A percentile compares a stretch with the other conserved stretches of the same genome.
These are phyloP conservation scores for Globisporangium ultimum DNA, from an alignment of 352 stramenopile species.

Conservation along the genomic window DNA sequence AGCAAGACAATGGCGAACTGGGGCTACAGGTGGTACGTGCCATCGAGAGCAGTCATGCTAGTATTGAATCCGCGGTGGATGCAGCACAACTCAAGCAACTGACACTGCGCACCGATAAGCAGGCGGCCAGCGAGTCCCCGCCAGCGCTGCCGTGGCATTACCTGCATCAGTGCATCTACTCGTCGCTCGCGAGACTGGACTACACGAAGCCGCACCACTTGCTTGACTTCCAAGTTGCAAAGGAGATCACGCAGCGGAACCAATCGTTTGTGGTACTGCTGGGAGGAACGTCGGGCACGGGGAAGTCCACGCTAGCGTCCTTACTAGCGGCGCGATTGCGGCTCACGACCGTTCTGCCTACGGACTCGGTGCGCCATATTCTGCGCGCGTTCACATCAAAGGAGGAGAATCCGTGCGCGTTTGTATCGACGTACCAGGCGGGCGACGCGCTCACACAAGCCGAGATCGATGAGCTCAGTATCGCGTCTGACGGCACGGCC, in stretches of 20 bases:
- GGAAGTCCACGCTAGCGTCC: slow-evolving; percentile 84
- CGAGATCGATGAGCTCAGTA: slow-evolving; percentile 44
- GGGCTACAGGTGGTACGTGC: neutral
- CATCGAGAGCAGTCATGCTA: slow-evolving; percentile 4
- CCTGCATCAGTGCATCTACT: slow-evolving; percentile 82
- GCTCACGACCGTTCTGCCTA: slow-evolving; percentile 82
- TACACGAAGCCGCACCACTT: slow-evolving; percentile 86
- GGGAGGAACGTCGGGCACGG: slow-evolving; percentile 81
- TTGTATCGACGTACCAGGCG: slow-evolving; percentile 88
- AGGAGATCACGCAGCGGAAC: slow-evolving; percentile 84
- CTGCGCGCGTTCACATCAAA: slow-evolving; percentile 79
- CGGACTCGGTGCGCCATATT: slow-evolving; percentile 84
- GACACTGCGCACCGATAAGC: neutral
- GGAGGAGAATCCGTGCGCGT: slow-evolving; percentile 73
- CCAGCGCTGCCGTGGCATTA: slow-evolving; percentile 62
- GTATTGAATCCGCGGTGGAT: too few species aligned
- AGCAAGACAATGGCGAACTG: too few species aligned
- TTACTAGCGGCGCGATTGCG: slow-evolving; percentile 69
- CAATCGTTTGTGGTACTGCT: slow-evolving; percentile 85
- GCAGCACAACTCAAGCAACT: too few species aligned
- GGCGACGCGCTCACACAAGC: slow-evolving; percentile 59
- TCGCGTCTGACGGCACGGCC: slow-evolving; percentile 24
- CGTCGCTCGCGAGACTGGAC: slow-evolving; percentile 67
- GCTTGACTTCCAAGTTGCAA: slow-evolving; percentile 80
- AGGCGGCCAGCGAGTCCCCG: neutral